Evolutionary conservation across 1,139 yeast species (phyloP), one percentile per base, ranked within the genome.

Genomic region (Taiozyma sp.): DNA sequence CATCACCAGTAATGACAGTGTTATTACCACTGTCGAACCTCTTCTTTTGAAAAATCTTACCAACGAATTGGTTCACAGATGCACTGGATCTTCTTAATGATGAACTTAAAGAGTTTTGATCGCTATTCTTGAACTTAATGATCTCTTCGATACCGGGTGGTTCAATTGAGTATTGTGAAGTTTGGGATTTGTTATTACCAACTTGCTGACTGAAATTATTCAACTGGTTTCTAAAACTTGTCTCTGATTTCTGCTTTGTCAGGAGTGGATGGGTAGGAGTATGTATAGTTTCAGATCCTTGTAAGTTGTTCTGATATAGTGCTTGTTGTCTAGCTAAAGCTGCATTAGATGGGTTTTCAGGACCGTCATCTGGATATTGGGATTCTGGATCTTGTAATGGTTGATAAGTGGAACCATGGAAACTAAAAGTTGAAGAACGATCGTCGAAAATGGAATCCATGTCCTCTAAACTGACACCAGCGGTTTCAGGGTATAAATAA

Each of bases 371-470:
- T 6, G 53, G 37, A 9, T 14, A 46, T 22, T 50, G 47, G 4
- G 62, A 52, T 32, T 59, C 62, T 13, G 52, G 28, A 40, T 63
- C 65, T 19, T 32, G 35, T 10, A 58, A 42, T 45, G 56, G 56
- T 48, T 58, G 59, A 16, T 58, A 59, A 8, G 55, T 53, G 9
- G 65, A 56, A 3, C 60, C 58, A 46, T 59, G 62, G 52, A 56
- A 59, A 30, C 71, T 67, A 46, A 63, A 64, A 13, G 65, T 60
- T 4, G 75, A 69, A 0, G 82, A 74, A 53, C 73, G 70, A 59
- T 82, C 95, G 51, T 88, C 91, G 66, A 90, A 90, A 28, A 89
- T 73, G 10, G 80, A 71, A 65, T 89, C 96, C 87, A 90, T 89
- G 52, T 90, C 96, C 65, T 90, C 97, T 54, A 90, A 74, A 42